Evolutionary conservation across 768 basidiomycete genomes (phyloP).

Genomic region (Fomitopsis serialis): DNA sequence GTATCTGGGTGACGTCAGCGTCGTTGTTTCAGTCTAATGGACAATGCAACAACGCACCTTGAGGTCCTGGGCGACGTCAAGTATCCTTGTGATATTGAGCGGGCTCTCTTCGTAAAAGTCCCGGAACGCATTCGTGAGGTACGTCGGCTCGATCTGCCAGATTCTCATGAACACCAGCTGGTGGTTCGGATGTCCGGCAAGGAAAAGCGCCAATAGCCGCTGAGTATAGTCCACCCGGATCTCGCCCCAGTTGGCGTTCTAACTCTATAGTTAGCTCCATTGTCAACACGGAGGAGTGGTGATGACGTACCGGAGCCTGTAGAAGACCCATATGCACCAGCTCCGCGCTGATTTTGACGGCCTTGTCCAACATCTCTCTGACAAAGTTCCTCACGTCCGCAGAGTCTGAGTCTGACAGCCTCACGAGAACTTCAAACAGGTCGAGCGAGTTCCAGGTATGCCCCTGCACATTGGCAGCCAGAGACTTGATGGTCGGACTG

Average conservation of each 20-base stretch:
- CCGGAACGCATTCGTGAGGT: constrained; percentile 82
- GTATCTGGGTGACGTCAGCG: constrained; percentile 46
- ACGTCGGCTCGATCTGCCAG: constrained; percentile 84
- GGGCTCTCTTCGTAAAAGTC: constrained; percentile 92
- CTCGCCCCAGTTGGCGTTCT: constrained; percentile 84
- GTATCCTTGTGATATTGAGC: constrained; percentile 87
- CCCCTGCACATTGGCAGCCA: constrained; percentile 86
- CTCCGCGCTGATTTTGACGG: constrained; percentile 90
- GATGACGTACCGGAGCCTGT: constrained; percentile 71
- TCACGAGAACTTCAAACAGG: constrained; percentile 83
- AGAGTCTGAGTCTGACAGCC: constrained; percentile 66
- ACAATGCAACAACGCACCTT: constrained; percentile 49
- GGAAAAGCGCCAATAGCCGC: constrained; percentile 82
- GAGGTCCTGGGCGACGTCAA: constrained; percentile 93
- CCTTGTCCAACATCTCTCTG: constrained; percentile 90
- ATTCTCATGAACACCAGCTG: constrained; percentile 96
- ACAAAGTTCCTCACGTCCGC: constrained; percentile 71
- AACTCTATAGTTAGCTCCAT: constrained; percentile 3
- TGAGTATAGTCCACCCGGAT: constrained; percentile 84
- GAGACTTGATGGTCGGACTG: constrained; percentile 86
- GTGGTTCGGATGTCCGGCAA: constrained; percentile 90
- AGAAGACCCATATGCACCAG: constrained; percentile 90
- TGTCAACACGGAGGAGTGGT: background rate
- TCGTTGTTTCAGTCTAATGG: background rate
- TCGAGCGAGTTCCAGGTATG: constrained; percentile 95